Evolutionary conservation across 371 early-diverging fungal species (phyloP).

Genomic region (Gilbertella persicaria): DNA sequence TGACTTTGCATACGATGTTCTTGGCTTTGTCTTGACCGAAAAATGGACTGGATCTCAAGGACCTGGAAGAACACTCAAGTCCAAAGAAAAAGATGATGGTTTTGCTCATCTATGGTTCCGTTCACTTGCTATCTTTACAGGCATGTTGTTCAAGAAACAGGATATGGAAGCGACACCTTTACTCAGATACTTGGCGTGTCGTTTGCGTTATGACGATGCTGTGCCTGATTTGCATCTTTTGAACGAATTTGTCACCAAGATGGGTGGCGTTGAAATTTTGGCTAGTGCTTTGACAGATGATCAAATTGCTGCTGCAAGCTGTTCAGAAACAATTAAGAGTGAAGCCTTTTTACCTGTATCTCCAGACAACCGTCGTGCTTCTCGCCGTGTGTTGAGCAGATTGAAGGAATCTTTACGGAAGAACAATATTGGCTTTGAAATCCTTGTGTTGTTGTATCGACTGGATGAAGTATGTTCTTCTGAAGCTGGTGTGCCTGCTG

Average conservation of each 20-base stretch:
- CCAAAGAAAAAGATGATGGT: slow-evolving; percentile 64
- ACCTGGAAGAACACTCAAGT: slow-evolving; percentile 36
- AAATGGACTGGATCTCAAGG: slow-evolving; percentile 63
- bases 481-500: slow-evolving; percentile 58
- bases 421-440: slow-evolving; percentile 54
- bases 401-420: slow-evolving; percentile 63
- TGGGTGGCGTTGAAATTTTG: slow-evolving; percentile 72
- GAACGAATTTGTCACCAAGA: slow-evolving; percentile 72
- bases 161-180: slow-evolving; percentile 65
- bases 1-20: slow-evolving; percentile 82
- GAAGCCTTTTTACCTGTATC: slow-evolving; percentile 55
- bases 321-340: slow-evolving; percentile 62
- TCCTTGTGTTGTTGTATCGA: slow-evolving; percentile 59
- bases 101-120: slow-evolving; percentile 55
- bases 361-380: slow-evolving; percentile 51
- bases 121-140: slow-evolving; percentile 73
- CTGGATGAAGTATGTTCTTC: slow-evolving; percentile 40
- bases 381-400: slow-evolving; percentile 56
- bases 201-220: slow-evolving; percentile 54
- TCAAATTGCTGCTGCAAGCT: slow-evolving; percentile 71
- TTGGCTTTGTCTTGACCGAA: slow-evolving; percentile 74
- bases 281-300: slow-evolving; percentile 52
- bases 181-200: slow-evolving; percentile 68
- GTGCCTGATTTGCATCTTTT: slow-evolving; percentile 61
- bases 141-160: slow-evolving; percentile 73